Evolutionary conservation across 2,329 filamentous ascomycete genomes (phyloP).

Genomic region (Chrysoporthe puriensis): DNA sequence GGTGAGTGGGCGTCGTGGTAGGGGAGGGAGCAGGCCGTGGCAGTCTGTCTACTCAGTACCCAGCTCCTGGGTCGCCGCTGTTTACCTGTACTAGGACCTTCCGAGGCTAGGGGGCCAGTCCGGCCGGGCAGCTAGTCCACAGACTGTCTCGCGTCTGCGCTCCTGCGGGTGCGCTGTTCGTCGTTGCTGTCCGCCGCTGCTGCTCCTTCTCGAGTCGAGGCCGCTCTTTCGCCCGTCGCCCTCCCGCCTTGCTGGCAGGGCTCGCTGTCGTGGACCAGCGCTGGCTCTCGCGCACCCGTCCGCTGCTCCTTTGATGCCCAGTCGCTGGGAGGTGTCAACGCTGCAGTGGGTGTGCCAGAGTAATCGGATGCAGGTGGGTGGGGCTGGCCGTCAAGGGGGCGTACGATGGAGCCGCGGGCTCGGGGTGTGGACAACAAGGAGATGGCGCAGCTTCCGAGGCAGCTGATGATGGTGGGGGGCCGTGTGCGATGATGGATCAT

Average conservation of each 20-base stretch:
- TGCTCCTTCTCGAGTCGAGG: slow-evolving; percentile 6
- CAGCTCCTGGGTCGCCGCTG: slow-evolving; percentile 9
- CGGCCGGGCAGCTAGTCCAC: slow-evolving; percentile 10
- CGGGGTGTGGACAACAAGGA: slow-evolving; percentile 22
- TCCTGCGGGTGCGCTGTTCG: slow-evolving; percentile 3
- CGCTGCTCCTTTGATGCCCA: neutral
- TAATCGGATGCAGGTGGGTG: slow-evolving; percentile 21
- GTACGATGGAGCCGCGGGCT: slow-evolving; percentile 13
- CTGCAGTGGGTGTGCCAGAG: slow-evolving; percentile 12
- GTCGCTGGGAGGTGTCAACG: neutral
- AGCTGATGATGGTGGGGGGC: slow-evolving; percentile 18
- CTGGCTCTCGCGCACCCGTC: neutral
- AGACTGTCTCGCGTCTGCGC: slow-evolving; percentile 4
- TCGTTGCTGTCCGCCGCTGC: neutral
- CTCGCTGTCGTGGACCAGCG: neutral
- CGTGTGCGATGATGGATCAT: neutral
- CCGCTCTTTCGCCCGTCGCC: neutral
- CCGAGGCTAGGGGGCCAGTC: slow-evolving; percentile 11
- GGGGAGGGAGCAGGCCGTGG: neutral
- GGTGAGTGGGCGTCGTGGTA: no score
- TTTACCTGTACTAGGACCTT: neutral
- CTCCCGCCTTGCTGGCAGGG: neutral
- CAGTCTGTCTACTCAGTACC: slow-evolving; percentile 7
- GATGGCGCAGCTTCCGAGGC: slow-evolving; percentile 24
- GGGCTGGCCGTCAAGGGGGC: neutral